Evolutionary conservation across 768 basidiomycete species (phyloP), one percentile per base, ranked within the genome.

Genomic region (Crassisporium funariophilum): DNA sequence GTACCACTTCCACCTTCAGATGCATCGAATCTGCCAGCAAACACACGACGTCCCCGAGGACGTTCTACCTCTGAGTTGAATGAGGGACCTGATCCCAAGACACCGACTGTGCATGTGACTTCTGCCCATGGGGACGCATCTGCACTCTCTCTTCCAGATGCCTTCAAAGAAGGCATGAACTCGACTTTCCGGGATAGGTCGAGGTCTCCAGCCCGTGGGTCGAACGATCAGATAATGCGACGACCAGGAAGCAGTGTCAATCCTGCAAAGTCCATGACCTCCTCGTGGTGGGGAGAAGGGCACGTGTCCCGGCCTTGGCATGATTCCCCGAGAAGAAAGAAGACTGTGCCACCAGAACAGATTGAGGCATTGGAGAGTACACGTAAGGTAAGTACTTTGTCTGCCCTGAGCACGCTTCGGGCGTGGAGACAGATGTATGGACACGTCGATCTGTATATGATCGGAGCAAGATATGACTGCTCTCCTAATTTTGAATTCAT

Each of bases 321-420:
- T 4, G 62, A 63, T 27, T 46, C 46, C 11, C 63, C 63, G 11
- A 64, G 61, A 51, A 62, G 59, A 53, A 65, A 66, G 49, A 63
- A 64, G 38, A 61, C 67, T 4, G 49, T 71, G 13, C 69, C 72
- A 8, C 54, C 64, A 24, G 74, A 75, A 33, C 74, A 75, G 38
- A 65, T 62, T 9, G 66, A 70, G 27, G 70, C 67, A 4, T 66
- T 67, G 53, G 54, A 68, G 27, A 62, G 65, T 31, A 75, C 74
- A 2, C 60, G 66, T 17, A 55, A 64, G 54, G 72, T 71, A 35
- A 41, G 63, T 52, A 33, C 23, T 36, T 31, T 24, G 35, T 34
- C 43, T 48, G 13, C 13, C 27, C 13, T 29, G 27, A n/a, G n/a
- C n/a, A n/a, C 27, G 13, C 13, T 29, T 29, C 13, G 8, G 7